Conservation (phyloP, 2,329 filamentous ascomycete genomes). For the Orbilia blumenaviensis region DNA sequence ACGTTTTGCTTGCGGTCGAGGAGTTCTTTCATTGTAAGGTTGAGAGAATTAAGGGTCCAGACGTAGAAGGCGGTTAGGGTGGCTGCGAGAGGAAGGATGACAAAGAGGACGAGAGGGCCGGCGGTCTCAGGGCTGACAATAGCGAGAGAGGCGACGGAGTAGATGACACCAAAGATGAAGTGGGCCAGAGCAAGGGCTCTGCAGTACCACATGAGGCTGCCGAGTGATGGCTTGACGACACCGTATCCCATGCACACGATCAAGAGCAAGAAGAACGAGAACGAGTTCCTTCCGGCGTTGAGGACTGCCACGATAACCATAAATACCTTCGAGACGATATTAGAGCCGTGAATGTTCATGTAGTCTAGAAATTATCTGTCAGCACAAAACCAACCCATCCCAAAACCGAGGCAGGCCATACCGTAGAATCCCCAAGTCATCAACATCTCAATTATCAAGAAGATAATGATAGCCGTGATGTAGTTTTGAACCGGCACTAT, state of each 20-base stretch:
- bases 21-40: constrained; percentile 94
- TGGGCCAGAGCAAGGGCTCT: constrained; percentile 89
- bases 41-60: constrained; percentile 96
- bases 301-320: constrained; percentile 91
- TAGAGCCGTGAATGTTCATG: constrained; percentile 87
- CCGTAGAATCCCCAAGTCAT: constrained; percentile 99
- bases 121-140: constrained; percentile 68
- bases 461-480: constrained; percentile 94
- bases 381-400: constrained; percentile 57
- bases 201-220: constrained; percentile 92
- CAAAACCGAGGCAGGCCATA: constrained; percentile 61
- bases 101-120: constrained; percentile 87
- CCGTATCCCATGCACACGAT: constrained; percentile 99
- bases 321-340: constrained; percentile 80
- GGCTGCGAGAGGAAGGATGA: constrained; percentile 88
- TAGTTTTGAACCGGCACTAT: constrained; percentile 96
- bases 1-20: constrained; percentile 90
- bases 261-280: constrained; percentile 95
- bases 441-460: constrained; percentile 93
- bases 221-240: constrained; percentile 85
- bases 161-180: constrained; percentile 93
- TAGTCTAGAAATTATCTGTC: constrained; percentile 72
- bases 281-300: constrained; percentile 93
- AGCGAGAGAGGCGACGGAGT: constrained; percentile 86
- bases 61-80: constrained; percentile 97